A percentile compares a stretch with the other conserved stretches of the same genome.
Conservation (phyloP, 352 stramenopile species). For the Globisporangium okanoganense region DNA sequence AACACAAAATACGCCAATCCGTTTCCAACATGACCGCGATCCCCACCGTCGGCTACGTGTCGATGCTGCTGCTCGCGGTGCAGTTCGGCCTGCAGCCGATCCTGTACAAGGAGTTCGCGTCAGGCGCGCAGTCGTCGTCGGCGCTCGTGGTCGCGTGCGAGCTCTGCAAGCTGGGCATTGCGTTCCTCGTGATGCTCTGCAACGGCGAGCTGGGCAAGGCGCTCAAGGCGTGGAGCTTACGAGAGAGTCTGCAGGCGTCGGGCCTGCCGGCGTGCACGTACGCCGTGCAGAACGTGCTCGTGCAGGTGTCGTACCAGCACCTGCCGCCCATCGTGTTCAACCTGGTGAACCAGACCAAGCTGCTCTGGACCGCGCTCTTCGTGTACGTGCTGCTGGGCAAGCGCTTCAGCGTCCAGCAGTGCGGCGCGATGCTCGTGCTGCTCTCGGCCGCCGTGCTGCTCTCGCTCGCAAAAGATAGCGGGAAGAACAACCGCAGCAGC, state of each 20-base stretch:
- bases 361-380: constrained; percentile 80
- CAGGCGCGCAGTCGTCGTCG: constrained; percentile 45
- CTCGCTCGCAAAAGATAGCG: constrained; percentile 52
- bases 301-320: constrained; percentile 80
- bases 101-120: constrained; percentile 76
- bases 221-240: constrained; percentile 53
- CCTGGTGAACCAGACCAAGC: constrained; percentile 87
- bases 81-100: constrained; percentile 85
- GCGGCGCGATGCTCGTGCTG: constrained; percentile 66
- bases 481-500: not conserved
- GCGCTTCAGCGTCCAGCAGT: constrained; percentile 64
- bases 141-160: constrained; percentile 77
- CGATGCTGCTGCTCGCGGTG: constrained; percentile 66
- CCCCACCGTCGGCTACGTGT: constrained; percentile 5
- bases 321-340: constrained; percentile 83
- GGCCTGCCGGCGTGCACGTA: constrained; percentile 80
- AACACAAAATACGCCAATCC: too few relatives aligned
- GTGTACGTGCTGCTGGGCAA: constrained; percentile 74
- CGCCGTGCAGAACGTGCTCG: constrained; percentile 86
- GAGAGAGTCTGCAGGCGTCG: constrained; percentile 58
- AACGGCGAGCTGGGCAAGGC: constrained; percentile 29
- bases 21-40: not conserved
- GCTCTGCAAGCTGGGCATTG: constrained; percentile 61
- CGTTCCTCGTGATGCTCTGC: constrained; percentile 36
- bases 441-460: constrained; percentile 64